Conservation (phyloP, 2,329 filamentous ascomycete species). For the Exophiala viscosa region DNA sequence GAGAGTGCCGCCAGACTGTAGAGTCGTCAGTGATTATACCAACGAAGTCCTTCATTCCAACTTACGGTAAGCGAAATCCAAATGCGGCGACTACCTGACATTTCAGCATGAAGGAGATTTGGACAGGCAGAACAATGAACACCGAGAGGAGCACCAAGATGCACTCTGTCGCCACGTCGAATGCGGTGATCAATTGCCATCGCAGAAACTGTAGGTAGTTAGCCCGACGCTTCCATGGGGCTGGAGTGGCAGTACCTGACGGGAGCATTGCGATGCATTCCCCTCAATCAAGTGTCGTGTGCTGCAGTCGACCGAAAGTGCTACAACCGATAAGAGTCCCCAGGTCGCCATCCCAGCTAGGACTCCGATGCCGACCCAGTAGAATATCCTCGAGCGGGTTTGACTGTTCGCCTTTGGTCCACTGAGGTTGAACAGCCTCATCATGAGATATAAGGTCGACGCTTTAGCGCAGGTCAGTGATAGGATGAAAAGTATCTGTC, state of each 20-base stretch:
- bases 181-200: constrained; percentile 38
- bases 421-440: constrained; percentile 28
- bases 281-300: constrained; percentile 9
- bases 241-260: constrained; percentile 11
- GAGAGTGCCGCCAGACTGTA: constrained; percentile 34
- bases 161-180: constrained; percentile 36
- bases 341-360: constrained; percentile 21
- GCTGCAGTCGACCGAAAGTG: constrained; percentile 23
- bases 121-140: constrained; percentile 28
- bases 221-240: not conserved
- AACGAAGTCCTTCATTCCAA: not conserved
- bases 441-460: constrained; percentile 31
- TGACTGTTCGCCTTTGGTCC: constrained; percentile 16
- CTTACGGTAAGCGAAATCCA: constrained; percentile 36
- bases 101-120: constrained; percentile 24
- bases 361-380: constrained; percentile 18
- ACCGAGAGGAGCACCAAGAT: constrained; percentile 27
- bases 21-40: not conserved
- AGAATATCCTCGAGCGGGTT: constrained; percentile 23
- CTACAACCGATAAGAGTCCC: constrained; percentile 27
- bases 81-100: constrained; percentile 36
- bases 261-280: constrained; percentile 12
- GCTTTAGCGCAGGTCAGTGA: constrained; percentile 29
- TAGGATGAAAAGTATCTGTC: constrained; percentile 8
- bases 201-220: constrained; percentile 24